phyloP scores from a whole-genome alignment of 2,329 filamentous ascomycete genomes.

The Claviceps pazoutovae region DNA sequence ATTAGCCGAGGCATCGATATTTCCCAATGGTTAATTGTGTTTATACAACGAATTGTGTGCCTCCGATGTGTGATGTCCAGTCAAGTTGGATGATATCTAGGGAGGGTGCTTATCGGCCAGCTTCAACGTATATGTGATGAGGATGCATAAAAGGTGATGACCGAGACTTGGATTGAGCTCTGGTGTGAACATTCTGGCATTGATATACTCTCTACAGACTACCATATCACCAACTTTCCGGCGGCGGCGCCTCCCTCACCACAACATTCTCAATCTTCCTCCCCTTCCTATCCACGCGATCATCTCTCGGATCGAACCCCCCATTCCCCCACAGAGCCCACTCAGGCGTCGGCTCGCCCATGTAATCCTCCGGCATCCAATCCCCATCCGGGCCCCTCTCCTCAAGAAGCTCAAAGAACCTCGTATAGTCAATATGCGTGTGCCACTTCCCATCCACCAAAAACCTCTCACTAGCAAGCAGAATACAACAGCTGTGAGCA shows the following conservation, averaged over 20 bases:
- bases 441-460: constrained; percentile 68
- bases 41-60: no score
- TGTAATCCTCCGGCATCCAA: constrained; percentile 83
- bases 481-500: constrained; percentile 82
- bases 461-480: constrained; percentile 76
- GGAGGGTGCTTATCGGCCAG: no score
- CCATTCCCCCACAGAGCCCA: constrained; percentile 94
- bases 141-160: no score
- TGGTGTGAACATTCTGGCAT: no score
- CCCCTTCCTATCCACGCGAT: constrained; percentile 77
- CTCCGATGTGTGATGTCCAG: background rate
- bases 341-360: constrained; percentile 70
- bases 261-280: constrained; percentile 39
- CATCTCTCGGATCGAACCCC: constrained; percentile 83
- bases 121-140: no score
- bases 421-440: constrained; percentile 78
- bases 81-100: no score
- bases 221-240: constrained; percentile 5
- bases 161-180: no score
- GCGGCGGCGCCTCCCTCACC: constrained; percentile 17
- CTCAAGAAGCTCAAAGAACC: constrained; percentile 76
- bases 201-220: no score
- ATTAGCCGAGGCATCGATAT: constrained; percentile 12
- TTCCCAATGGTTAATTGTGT: constrained; percentile 6
- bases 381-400: constrained; percentile 48